phyloP scores from a whole-genome alignment of 1,139 yeast species.

The Saccharomyces hybrid region DNA sequence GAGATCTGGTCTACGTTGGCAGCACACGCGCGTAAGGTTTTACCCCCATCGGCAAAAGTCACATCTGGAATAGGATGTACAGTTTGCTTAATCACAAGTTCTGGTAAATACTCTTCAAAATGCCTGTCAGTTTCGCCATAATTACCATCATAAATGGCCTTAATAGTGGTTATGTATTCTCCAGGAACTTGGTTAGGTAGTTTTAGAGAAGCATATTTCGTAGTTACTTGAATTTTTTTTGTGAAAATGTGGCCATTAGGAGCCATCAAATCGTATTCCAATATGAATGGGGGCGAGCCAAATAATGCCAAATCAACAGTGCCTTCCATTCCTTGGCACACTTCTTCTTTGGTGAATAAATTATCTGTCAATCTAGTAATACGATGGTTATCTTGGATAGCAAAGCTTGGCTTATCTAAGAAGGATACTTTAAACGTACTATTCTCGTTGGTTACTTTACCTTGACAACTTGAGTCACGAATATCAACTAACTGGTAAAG shows the following conservation, averaged over 20 bases:
- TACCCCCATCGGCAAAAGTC: conserved; percentile 42
- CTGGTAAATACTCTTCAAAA: conserved; percentile 30
- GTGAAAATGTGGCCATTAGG: conserved; percentile 45
- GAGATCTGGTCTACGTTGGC: conserved; percentile 36
- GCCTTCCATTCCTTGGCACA: conserved; percentile 46
- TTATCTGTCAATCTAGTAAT: conserved; percentile 20
- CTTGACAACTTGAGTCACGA: conserved; percentile 62
- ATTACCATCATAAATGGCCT: conserved; percentile 56
- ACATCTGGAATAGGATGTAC: conserved; percentile 59
- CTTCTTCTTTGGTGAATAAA: conserved; percentile 31
- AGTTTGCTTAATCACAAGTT: conserved; percentile 47
- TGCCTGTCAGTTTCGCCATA: conserved; percentile 46
- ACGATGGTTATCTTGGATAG: conserved; percentile 33
- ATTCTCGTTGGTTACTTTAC: conserved; percentile 40
- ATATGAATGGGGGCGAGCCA: conserved; percentile 68
- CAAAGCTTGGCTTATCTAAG: conserved; percentile 50
- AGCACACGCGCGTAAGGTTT: conserved; percentile 51
- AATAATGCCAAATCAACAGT: conserved; percentile 43
- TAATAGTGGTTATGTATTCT: conserved; percentile 51
- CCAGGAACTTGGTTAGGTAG: conserved; percentile 45
- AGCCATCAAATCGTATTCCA: conserved; percentile 56
- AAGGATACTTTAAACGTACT: conserved; percentile 40
- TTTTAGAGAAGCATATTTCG: conserved; percentile 43
- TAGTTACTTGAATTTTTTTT: conserved; percentile 43
- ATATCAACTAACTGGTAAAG: conserved; percentile 52